These are phyloP conservation scores for Fusarium sacchari DNA, from an alignment of 2,329 filamentous ascomycete species.

Conservation along the genomic window DNA sequence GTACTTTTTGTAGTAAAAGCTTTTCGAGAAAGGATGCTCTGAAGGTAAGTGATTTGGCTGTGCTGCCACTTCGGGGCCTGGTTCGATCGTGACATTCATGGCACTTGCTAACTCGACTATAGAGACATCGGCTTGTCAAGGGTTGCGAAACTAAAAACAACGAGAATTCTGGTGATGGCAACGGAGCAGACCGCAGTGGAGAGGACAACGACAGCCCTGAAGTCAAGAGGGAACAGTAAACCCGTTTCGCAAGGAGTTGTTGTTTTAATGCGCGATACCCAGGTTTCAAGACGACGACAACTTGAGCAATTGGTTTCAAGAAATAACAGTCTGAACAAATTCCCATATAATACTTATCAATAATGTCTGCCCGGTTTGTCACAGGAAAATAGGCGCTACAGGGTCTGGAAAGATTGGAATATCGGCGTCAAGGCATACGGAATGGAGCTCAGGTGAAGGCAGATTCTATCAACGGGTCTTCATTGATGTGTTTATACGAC, in stretches of 20 bases:
- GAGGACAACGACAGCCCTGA: conserved; percentile 41
- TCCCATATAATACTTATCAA: conserved; percentile 23
- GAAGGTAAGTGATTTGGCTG: conserved; percentile 72
- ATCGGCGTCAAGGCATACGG: conserved; percentile 36
- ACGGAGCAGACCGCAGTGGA: conserved; percentile 35
- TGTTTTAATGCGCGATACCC: conserved; percentile 19
- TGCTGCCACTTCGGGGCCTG: not conserved
- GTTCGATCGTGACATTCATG: not conserved
- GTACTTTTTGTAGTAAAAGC: conserved; percentile 90
- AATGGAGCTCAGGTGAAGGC: not conserved
- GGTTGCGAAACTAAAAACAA: conserved; percentile 60
- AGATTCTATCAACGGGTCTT: not conserved
- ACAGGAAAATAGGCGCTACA: conserved; percentile 30
- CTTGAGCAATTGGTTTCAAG: not conserved
- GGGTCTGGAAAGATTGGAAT: conserved; percentile 22
- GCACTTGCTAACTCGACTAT: conserved; percentile 31
- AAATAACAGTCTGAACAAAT: not conserved
- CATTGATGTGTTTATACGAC: conserved; percentile 16
- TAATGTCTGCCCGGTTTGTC: conserved; percentile 26
- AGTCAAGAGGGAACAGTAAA: conserved; percentile 39
- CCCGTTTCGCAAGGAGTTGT: not conserved
- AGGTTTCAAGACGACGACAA: conserved; percentile 22
- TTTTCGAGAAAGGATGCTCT: conserved; percentile 97
- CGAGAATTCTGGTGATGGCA: conserved; percentile 40
- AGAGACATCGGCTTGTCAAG: conserved; percentile 73